Evolutionary conservation across 2,329 filamentous ascomycete genomes (phyloP).

Genomic region (Neonectria faginata): DNA sequence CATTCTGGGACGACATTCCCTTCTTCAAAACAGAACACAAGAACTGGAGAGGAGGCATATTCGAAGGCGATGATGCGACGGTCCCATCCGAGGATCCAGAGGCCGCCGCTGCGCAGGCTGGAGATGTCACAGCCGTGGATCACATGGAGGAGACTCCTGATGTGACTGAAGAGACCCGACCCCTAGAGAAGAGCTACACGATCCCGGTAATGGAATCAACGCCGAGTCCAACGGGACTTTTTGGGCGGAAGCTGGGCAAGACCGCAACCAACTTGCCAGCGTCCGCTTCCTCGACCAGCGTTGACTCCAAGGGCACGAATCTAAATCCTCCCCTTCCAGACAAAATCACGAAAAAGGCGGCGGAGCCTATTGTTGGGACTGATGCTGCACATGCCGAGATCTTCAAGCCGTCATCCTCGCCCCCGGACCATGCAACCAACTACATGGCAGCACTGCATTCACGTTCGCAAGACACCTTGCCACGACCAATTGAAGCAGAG

Average conservation of each 20-base stretch:
- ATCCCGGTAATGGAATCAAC: conserved; percentile 57
- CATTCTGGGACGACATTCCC: conserved; percentile 96
- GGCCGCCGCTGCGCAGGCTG: conserved; percentile 51
- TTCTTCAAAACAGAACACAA: conserved; percentile 87
- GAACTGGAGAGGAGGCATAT: conserved; percentile 87
- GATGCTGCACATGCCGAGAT: conserved; percentile 76
- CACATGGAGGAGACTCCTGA: conserved; percentile 57
- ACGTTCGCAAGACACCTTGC: conserved; percentile 67
- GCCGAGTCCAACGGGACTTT: conserved; percentile 56
- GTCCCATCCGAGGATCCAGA: conserved; percentile 41
- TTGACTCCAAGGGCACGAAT: conserved; percentile 59
- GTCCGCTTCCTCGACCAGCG: conserved; percentile 60
- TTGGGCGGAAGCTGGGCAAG: conserved; percentile 62
- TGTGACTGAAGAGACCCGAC: conserved; percentile 54
- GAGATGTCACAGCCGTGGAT: conserved; percentile 62
- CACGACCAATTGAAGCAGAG: conserved; percentile 57
- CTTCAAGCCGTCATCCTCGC: conserved; percentile 66
- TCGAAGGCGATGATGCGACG: conserved; percentile 66
- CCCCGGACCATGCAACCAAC: conserved; percentile 70
- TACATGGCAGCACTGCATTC: conserved; percentile 77
- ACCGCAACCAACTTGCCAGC: conserved; percentile 46
- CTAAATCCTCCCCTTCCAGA: conserved; percentile 52
- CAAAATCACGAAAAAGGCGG: conserved; percentile 58
- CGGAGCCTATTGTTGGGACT: conserved; percentile 74
- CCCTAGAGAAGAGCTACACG: conserved; percentile 68